Base-by-base conservation (phyloP, 495 filamentous ascomycete genomes). In the Aspergillus kassunensis region DNA sequence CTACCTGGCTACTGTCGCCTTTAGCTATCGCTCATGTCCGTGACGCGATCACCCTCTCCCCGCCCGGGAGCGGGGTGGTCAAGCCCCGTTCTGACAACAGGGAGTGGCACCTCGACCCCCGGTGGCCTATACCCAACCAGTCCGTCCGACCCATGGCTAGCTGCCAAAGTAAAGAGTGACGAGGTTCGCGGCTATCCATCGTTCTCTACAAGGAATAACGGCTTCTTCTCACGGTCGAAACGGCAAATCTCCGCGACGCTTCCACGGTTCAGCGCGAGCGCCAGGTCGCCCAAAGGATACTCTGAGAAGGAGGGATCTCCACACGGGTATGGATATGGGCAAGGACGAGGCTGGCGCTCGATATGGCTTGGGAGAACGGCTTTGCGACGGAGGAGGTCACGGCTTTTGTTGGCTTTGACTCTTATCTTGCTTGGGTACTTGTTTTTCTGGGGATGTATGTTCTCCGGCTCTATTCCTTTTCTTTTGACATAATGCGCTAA, bases 41-140 rank as follows among this genome's bases (percentile, higher is more conserved):
- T 90, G 49, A 91, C 89, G 47, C 82, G 88, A 69, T 92, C 89
- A 60, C 89, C 89, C 40, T 92, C 88, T 42, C 90, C 89, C 53
- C 79, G 80, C 48, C 82, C 80, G 55, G 87, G 86, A 57, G 89
- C 87, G 61, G 90, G 89, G 57, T 95, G 91, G 90, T 82, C 88
- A 51, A 92, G 84, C 69, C 90, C 90, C 16, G 89, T 88, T 25
- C 75, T 95, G 44, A 84, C 80, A 41, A 80, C 83, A 42, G 72
- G 77, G 34, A 90, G 85, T 66, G 87, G 85, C 53, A 76, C 79
- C 61, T 80, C 85, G 20, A 89, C 82, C 60, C 87, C 88, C 49
- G 73, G 76, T 18, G 73, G 67, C 33, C 70, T 73, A 9, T 81
- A 75, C 58, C 63, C 68, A 2, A 58, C 69, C 6, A 59, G 46